Evolutionary conservation across 2,329 filamentous ascomycete species (phyloP).

Genomic region (Trichoderma lentiforme): DNA sequence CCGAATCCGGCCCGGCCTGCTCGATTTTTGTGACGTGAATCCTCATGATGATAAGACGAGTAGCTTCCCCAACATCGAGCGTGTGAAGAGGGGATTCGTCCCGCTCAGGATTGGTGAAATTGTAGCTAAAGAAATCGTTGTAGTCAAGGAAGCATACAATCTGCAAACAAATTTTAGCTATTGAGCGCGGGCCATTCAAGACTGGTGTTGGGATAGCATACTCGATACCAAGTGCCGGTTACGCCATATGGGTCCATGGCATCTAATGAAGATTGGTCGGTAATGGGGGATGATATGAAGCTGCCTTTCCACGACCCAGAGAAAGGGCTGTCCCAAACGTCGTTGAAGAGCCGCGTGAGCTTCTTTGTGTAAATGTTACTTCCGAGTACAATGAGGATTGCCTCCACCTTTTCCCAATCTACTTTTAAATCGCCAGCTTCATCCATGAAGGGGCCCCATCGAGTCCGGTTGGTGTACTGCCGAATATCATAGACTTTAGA

Average conservation of each 20-base stretch:
- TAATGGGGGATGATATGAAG: constrained; percentile 38
- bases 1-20: constrained; percentile 52
- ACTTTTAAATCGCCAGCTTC: constrained; percentile 58
- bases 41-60: constrained; percentile 67
- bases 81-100: constrained; percentile 46
- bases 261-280: constrained; percentile 44
- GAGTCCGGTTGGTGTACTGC: constrained; percentile 57
- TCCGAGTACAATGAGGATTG: constrained; percentile 65
- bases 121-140: constrained; percentile 68
- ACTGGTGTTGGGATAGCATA: constrained; percentile 32
- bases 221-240: constrained; percentile 67
- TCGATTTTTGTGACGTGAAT: constrained; percentile 60
- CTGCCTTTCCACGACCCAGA: constrained; percentile 52
- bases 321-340: constrained; percentile 56
- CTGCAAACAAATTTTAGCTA: constrained; percentile 27
- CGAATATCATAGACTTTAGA: constrained; percentile 72
- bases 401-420: constrained; percentile 79
- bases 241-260: constrained; percentile 67
- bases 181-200: not conserved
- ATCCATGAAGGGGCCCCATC: constrained; percentile 69
- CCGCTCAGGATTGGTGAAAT: constrained; percentile 53
- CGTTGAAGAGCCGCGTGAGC: constrained; percentile 45
- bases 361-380: constrained; percentile 56
- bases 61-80: constrained; percentile 62
- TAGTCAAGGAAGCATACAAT: constrained; percentile 59